Conservation (phyloP, 2,329 filamentous ascomycete species). For the Cryphonectria radicalis region DNA sequence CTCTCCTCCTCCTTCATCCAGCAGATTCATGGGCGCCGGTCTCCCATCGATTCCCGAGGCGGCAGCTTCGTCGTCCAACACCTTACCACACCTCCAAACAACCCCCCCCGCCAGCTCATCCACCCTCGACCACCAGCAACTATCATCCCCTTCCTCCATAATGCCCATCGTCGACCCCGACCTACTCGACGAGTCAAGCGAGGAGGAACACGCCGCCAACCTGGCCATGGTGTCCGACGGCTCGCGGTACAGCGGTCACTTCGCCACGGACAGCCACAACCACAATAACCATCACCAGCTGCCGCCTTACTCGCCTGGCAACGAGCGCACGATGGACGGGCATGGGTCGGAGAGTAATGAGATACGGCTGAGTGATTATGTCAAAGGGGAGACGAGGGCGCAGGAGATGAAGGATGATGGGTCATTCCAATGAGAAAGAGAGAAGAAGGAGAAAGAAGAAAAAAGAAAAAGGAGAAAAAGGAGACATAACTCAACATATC, state of each 20-base stretch:
- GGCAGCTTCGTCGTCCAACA: neutral
- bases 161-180: neutral
- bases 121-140: neutral
- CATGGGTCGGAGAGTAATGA: conserved; percentile 43
- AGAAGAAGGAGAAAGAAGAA: neutral
- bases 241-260: conserved; percentile 31
- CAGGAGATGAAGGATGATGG: conserved; percentile 42
- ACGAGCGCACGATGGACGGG: conserved; percentile 41
- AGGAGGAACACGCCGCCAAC: conserved; percentile 36
- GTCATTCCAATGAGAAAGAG: conserved; percentile 5
- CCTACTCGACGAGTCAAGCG: conserved; percentile 15
- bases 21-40: conserved; percentile 1
- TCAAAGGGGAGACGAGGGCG: conserved; percentile 43
- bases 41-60: conserved; percentile 12
- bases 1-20: conserved; percentile 1
- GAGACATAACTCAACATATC: neutral
- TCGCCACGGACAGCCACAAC: conserved; percentile 21
- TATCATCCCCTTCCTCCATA: neutral
- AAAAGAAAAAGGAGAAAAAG: neutral
- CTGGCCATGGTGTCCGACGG: conserved; percentile 40
- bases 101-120: conserved; percentile 1
- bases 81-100: neutral
- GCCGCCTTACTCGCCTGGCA: conserved; percentile 31
- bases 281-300: neutral
- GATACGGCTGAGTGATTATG: conserved; percentile 43